These are phyloP conservation scores for Podaxis sp. DNA, from an alignment of 768 basidiomycete genomes.

Conservation along the genomic window DNA sequence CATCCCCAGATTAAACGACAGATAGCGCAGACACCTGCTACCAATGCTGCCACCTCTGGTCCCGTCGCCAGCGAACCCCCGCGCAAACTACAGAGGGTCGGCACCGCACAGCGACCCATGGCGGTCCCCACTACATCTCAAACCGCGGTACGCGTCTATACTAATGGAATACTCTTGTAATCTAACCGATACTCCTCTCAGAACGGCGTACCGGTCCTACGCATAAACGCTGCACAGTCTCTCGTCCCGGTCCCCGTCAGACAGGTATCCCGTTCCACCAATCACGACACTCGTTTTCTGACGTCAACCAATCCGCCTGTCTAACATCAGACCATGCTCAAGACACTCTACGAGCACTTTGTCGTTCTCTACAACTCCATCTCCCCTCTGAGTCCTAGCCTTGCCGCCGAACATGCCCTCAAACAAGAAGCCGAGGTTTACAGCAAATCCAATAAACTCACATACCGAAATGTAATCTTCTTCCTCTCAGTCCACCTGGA, in stretches of 20 bases:
- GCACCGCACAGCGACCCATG: slow-evolving; percentile 39
- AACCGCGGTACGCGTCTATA: slow-evolving; percentile 29
- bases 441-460: slow-evolving; percentile 67
- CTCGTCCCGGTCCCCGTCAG: slow-evolving; percentile 71
- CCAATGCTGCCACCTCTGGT: slow-evolving; percentile 24
- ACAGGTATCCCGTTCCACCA: slow-evolving; percentile 45
- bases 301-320: not conserved
- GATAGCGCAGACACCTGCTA: slow-evolving; percentile 48
- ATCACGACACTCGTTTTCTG: not conserved
- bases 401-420: slow-evolving; percentile 79
- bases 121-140: slow-evolving; percentile 42
- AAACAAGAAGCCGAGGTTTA: slow-evolving; percentile 83
- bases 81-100: slow-evolving; percentile 61
- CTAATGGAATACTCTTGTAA: not conserved
- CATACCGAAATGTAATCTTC: slow-evolving; percentile 75
- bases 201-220: slow-evolving; percentile 65
- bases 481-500: not conserved
- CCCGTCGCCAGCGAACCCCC: slow-evolving; percentile 49
- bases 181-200: slow-evolving; percentile 23
- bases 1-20: slow-evolving; percentile 29
- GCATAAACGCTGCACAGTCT: slow-evolving; percentile 68
- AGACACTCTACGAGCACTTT: slow-evolving; percentile 74
- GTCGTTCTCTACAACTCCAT: slow-evolving; percentile 62
- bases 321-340: slow-evolving; percentile 57
- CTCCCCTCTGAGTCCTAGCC: slow-evolving; percentile 48